These are phyloP conservation scores for Colletotrichum musicola DNA, from an alignment of 2,329 filamentous ascomycete genomes.

Conservation along the genomic window DNA sequence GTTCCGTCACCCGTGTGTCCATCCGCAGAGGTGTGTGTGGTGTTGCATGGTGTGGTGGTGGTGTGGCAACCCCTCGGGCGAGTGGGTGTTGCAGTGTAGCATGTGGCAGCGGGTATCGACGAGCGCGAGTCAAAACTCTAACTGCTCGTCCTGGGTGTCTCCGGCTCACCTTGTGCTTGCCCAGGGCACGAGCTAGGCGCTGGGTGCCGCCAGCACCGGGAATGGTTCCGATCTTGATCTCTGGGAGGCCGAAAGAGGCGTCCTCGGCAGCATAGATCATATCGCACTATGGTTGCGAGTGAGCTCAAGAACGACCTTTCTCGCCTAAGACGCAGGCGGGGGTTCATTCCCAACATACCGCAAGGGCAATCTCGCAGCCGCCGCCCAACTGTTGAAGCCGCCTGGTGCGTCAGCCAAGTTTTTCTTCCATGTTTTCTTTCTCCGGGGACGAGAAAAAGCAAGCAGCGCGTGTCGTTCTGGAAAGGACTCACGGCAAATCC, in stretches of 20 bases:
- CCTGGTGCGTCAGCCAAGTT: constrained; percentile 17
- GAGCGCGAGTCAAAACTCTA: constrained; percentile 45
- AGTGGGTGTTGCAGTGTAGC: neutral
- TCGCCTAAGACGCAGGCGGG: constrained; percentile 3
- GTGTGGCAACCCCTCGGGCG: neutral
- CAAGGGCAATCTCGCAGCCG: constrained; percentile 63
- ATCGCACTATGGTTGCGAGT: constrained; percentile 49
- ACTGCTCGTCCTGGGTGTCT: neutral
- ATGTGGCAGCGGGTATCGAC: constrained; percentile 7
- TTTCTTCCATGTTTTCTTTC: neutral
- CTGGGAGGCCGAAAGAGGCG: constrained; percentile 55
- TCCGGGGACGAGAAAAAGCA: neutral
- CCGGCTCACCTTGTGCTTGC: constrained; percentile 53
- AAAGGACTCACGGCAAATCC: constrained; percentile 59
- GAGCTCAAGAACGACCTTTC: neutral
- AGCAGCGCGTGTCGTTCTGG: neutral
- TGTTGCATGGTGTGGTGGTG: too few relatives aligned
- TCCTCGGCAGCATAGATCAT: constrained; percentile 52
- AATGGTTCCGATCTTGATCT: constrained; percentile 55
- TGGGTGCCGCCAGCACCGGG: constrained; percentile 57
- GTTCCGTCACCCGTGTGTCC: neutral
- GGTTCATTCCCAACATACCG: constrained; percentile 45
- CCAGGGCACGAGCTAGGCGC: constrained; percentile 54
- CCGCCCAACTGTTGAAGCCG: constrained; percentile 54
- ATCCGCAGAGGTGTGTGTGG: too few relatives aligned